These are phyloP conservation scores for Ceratobasidium sp. DNA, from an alignment of 1,284 basidiomycete species.

Conservation along the genomic window DNA sequence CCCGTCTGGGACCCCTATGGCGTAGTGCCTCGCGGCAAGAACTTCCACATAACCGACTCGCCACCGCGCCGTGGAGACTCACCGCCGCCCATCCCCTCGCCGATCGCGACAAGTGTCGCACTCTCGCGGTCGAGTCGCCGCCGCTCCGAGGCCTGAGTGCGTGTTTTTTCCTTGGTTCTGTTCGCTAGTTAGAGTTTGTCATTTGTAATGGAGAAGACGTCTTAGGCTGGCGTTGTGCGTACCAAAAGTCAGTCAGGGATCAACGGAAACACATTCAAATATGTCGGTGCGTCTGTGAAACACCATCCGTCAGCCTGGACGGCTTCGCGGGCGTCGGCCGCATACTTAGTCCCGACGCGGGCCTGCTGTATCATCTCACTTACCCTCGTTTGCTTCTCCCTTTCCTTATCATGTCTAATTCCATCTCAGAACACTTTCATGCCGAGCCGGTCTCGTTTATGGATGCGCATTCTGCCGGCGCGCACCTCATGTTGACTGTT, in stretches of 20 bases:
- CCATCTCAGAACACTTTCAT: constrained; percentile 11
- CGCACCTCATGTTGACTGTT: constrained; percentile 34
- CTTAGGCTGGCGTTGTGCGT: no score
- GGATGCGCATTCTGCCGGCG: constrained; percentile 40
- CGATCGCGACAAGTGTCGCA: constrained; percentile 30
- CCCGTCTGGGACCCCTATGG: constrained; percentile 18
- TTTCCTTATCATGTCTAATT: not conserved
- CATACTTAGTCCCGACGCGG: not conserved
- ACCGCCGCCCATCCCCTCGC: constrained; percentile 38
- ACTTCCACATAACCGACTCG: constrained; percentile 9
- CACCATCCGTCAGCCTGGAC: not conserved
- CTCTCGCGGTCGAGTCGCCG: constrained; percentile 18
- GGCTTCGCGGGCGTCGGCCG: constrained; percentile 10
- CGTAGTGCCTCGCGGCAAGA: not conserved
- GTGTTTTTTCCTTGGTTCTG: not conserved
- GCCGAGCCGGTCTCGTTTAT: constrained; percentile 33
- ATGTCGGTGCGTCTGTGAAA: no score
- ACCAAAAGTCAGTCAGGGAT: no score
- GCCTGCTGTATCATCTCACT: not conserved
- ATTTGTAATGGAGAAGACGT: not conserved
- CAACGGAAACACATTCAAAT: no score
- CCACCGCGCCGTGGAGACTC: constrained; percentile 22
- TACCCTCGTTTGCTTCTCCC: not conserved
- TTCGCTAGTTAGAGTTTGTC: not conserved
- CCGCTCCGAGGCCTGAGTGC: not conserved